These are phyloP conservation scores for Porcisia hertigi DNA, from an alignment of 208 protist genomes.

Conservation along the genomic window DNA sequence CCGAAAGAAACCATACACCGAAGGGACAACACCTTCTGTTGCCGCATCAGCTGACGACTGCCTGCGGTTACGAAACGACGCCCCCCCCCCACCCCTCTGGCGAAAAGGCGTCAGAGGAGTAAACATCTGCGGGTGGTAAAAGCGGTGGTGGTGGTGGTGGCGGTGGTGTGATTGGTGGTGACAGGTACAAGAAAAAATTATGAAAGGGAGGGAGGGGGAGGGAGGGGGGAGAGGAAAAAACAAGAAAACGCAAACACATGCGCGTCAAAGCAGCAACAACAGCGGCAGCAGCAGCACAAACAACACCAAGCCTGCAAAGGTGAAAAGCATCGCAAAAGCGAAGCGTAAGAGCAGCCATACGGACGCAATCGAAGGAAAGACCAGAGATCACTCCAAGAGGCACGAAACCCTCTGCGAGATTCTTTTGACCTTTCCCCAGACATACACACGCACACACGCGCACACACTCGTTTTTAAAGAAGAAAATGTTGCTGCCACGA, in stretches of 20 bases:
- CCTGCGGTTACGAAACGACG: no score
- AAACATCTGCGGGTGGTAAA: not conserved
- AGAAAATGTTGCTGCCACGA: slow-evolving; percentile 78
- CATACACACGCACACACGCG: no score
- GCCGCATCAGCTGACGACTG: no score
- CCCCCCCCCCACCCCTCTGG: no score
- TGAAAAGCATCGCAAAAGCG: not conserved
- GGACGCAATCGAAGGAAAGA: no score
- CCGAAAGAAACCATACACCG: no score
- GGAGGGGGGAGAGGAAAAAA: not conserved
- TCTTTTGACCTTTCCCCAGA: no score
- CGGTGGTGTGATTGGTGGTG: not conserved
- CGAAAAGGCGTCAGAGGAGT: not conserved
- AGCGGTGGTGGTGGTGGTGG: not conserved
- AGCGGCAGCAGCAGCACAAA: not conserved
- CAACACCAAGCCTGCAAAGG: not conserved
- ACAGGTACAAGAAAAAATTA: not conserved
- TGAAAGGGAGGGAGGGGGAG: not conserved
- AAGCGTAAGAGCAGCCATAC: not conserved
- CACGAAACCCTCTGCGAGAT: no score
- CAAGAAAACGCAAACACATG: not conserved
- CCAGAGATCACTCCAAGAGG: no score
- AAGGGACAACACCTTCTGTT: no score
- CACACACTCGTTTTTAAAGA: slow-evolving; percentile 17
- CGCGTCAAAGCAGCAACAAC: not conserved